phyloP scores from a whole-genome alignment of 768 basidiomycete species.

The Leucocoprinus leucothites region DNA sequence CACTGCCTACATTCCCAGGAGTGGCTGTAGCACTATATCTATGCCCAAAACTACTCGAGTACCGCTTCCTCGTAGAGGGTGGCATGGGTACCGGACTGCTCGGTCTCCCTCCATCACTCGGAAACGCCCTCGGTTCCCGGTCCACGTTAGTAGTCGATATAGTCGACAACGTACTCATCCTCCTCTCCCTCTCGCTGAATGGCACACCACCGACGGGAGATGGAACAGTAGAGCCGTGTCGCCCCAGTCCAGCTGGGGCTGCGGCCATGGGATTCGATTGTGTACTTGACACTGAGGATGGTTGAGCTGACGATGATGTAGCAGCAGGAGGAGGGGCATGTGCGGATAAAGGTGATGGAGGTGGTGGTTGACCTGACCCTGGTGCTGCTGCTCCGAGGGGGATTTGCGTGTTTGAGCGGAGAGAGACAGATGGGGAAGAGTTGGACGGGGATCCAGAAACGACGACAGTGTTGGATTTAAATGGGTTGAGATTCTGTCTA shows the following conservation, averaged over 20 bases:
- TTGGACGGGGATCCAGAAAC: conserved; percentile 27
- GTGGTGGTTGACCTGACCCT: neutral
- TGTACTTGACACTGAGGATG: conserved; percentile 6
- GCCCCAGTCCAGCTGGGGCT: no score
- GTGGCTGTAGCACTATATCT: conserved; percentile 43
- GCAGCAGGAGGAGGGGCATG: neutral
- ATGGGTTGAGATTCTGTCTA: conserved; percentile 31
- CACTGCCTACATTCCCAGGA: conserved; percentile 23
- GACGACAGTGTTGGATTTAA: conserved; percentile 37
- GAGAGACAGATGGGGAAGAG: conserved; percentile 32
- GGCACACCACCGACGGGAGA: no score
- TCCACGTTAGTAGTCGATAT: conserved; percentile 8
- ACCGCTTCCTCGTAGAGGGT: conserved; percentile 50
- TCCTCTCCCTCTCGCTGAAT: conserved; percentile 9
- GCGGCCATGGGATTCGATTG: conserved; percentile 16
- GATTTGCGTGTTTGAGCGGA: conserved; percentile 21
- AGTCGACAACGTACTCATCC: conserved; percentile 7
- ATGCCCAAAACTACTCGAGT: conserved; percentile 78
- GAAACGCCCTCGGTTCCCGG: no score
- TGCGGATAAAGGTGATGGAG: neutral
- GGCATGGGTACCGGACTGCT: conserved; percentile 17
- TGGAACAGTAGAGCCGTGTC: no score
- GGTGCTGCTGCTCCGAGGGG: neutral
- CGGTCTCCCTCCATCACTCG: conserved; percentile 14
- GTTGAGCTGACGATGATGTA: neutral